Base-by-base conservation (phyloP, 495 filamentous ascomycete species). In the Chlorociboria aeruginascens region DNA sequence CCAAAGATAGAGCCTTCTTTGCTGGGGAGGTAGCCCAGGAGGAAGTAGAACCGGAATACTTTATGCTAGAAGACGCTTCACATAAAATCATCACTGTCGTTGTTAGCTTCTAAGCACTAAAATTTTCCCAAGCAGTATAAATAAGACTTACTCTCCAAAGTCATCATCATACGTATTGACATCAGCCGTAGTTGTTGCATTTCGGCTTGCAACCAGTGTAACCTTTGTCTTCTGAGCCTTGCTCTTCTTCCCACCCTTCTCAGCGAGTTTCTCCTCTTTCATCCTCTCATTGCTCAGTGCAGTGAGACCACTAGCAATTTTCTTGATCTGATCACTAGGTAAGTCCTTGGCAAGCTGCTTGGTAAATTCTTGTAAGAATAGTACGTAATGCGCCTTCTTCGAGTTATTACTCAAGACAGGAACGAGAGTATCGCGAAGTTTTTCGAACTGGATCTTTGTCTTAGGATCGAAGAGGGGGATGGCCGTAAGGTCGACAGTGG, bases 201-300 rank as follows among this genome's bases (percentile, higher is more conserved):
- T 82, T 36, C 85, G 69, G 49, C 67, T 76, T 4, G 87, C 78
- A 9, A 81, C 80, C 31, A 99, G 70, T 13, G 77, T 80, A 35
- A 84, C 74, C 79, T 99, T 99, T 12, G 84, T 90, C 78, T 95
- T 95, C 36, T 83, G 83, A 8, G 86, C 86, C 74, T 96, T 96
- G 50, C 70, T 82, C 77, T 97, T 99, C 83, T 96, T 97, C 52
- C 80, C 86, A 20, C 85, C 85, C 73, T 95, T 97, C 54, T 95
- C 89, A 3, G 86, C 79, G 10, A 80, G 76, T 72, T 95, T 94
- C 78, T 99, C 93, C 67, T 96, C 92, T 72, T 86, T 93, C 86
- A 95, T 86, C 76, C 92, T 96, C 77, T 99, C 93, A 60, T 99
- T 99, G 57, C 85, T 74, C 41, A 95, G 70, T 9, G 84, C 81